Conservation (phyloP, 2,329 filamentous ascomycete species). For the Sclerotinia subarctica region DNA sequence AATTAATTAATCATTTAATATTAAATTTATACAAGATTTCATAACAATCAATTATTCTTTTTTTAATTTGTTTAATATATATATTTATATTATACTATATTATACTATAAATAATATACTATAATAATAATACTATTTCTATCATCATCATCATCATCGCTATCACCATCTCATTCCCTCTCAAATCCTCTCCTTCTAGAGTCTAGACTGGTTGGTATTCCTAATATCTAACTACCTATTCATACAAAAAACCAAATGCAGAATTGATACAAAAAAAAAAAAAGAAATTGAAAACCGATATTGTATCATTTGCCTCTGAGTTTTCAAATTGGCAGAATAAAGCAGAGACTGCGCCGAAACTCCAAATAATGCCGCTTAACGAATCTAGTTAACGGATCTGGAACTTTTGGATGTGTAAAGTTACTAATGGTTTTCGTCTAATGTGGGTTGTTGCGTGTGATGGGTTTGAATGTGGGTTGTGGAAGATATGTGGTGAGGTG, state of each 20-base stretch:
- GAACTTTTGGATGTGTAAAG: not conserved
- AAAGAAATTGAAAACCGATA: slow-evolving; percentile 1
- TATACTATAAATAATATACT: too few relatives aligned
- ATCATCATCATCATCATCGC: not conserved
- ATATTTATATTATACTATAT: too few relatives aligned
- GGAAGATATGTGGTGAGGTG: not conserved
- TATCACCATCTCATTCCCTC: not conserved
- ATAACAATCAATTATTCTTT: too few relatives aligned
- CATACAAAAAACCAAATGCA: not conserved
- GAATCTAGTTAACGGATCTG: not conserved
- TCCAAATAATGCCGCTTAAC: not conserved
- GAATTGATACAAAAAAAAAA: not conserved
- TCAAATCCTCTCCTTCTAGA: not conserved
- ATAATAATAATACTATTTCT: too few relatives aligned
- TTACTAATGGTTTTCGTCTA: not conserved
- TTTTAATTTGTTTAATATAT: too few relatives aligned
- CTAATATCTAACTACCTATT: slow-evolving; percentile 38
- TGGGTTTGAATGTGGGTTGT: not conserved
- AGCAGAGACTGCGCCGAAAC: not conserved
- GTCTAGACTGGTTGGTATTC: slow-evolving; percentile 25
- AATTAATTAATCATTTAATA: too few relatives aligned
- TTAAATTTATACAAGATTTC: too few relatives aligned
- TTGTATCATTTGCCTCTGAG: slow-evolving; percentile 9
- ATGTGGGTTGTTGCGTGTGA: not conserved
- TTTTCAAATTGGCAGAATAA: not conserved